Base-by-base conservation (phyloP, 192 early-diverging fungal genomes). In the Coemansia sp. region DNA sequence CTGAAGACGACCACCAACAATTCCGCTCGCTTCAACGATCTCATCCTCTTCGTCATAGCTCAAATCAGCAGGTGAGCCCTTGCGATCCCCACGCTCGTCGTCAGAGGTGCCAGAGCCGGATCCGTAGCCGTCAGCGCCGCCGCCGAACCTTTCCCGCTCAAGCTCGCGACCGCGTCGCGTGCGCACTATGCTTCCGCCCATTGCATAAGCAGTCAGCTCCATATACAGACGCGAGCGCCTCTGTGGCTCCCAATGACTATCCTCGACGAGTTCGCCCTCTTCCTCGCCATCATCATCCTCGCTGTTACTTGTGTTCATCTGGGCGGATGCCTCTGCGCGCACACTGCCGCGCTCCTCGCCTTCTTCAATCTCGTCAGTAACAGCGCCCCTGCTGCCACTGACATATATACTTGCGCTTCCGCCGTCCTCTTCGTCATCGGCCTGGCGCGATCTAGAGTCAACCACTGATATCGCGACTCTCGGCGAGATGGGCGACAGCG, bases 141-240 rank as follows among this genome's bases (percentile, higher is more conserved):
- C 38, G n/a, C 57, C 57, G 34, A 59, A 38, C 5, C 9, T 59
- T 18, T 41, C 55, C 39, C 46, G 33, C 39, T 71, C 69, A 36
- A 61, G 26, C 38, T 69, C 66, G 34, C 77, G 69, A 6, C 44
- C 55, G 18, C 77, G 66, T 5, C 71, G 67, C 1, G 77, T 79
- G 60, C 76, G 76, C 63, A 78, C 76, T 51, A 69, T 78, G 71
- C 76, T 78, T 63, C 76, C 76, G 36, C 77, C 77, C 67, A 73
- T 62, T 16, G 77, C 77, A 43, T 74, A 74, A 0, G 71, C 72
- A 16, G 66, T 67, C 15, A 73, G 68, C 68, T 74, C 77, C 18
- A 68, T 64, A 38, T 59, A 46, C 35, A 58, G 68, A 2, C 68
- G 71, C 16, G 63, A 67, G 10, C 64, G 62, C 10, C 67, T 68